Conservation (phyloP, 768 basidiomycete genomes). For the Daedalea quercina region DNA sequence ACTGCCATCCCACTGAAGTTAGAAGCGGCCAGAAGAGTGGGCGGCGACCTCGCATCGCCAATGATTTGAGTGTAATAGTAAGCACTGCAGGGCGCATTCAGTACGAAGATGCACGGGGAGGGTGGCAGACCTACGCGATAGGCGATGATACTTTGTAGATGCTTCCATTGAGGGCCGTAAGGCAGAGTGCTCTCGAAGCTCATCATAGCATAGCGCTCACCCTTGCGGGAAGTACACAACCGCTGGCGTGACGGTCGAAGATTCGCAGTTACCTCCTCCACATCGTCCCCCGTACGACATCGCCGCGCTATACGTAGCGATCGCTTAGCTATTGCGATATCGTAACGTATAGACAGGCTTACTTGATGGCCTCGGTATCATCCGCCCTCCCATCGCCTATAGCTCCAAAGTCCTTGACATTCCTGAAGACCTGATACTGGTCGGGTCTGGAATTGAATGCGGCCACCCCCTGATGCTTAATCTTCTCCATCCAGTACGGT, state of each 20-base stretch:
- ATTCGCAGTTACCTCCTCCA: conserved; percentile 48
- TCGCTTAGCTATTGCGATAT: not conserved
- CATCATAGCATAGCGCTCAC: conserved; percentile 27
- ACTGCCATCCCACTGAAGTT: conserved; percentile 67
- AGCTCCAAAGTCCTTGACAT: conserved; percentile 59
- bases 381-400: conserved; percentile 63
- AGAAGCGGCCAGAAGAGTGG: conserved; percentile 57
- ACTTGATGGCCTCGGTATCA: conserved; percentile 76
- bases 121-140: conserved; percentile 27
- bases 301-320: conserved; percentile 40
- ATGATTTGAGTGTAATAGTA: conserved; percentile 78
- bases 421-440: conserved; percentile 68
- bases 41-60: conserved; percentile 63
- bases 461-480: conserved; percentile 55
- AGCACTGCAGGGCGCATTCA: conserved; percentile 21
- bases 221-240: conserved; percentile 74
- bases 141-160: conserved; percentile 63
- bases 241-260: conserved; percentile 64
- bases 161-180: conserved; percentile 30
- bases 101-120: not conserved
- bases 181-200: too few relatives aligned
- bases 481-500: conserved; percentile 65
- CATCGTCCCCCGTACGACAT: conserved; percentile 63
- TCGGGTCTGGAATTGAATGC: conserved; percentile 52
- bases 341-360: not conserved